Evolutionary conservation across 2,329 filamentous ascomycete species (phyloP).

Genomic region (Fusarium sp.): DNA sequence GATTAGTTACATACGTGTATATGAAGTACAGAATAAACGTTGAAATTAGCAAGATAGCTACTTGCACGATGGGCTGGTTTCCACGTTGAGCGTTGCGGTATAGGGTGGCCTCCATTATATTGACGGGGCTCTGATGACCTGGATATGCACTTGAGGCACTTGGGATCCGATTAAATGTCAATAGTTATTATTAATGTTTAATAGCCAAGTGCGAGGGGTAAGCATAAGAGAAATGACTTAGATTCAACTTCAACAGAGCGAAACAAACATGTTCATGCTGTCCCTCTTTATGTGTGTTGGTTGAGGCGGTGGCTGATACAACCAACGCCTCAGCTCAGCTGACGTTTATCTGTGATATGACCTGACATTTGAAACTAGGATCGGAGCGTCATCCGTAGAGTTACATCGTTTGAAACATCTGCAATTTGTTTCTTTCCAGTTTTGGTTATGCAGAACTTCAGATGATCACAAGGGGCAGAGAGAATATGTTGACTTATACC

Average conservation of each 20-base stretch:
- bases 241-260: background rate
- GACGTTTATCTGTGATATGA: background rate
- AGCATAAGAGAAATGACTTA: background rate
- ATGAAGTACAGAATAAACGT: slow-evolving; percentile 52
- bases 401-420: background rate
- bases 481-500: background rate
- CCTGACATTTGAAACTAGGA: background rate
- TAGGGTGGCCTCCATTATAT: slow-evolving; percentile 8
- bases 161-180: background rate
- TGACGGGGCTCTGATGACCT: background rate
- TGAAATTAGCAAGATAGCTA: slow-evolving; percentile 48
- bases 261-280: background rate
- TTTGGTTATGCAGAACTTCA: background rate
- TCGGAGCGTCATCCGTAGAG: background rate
- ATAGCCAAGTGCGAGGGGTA: too few species aligned
- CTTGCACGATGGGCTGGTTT: background rate
- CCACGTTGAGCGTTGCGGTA: background rate
- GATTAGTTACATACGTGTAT: slow-evolving; percentile 50
- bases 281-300: slow-evolving; percentile 1
- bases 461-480: background rate
- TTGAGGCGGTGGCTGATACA: background rate
- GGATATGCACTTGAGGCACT: too few species aligned
- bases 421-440: background rate
- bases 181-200: background rate
- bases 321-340: background rate